Percentiles rank a stretch among this genome's conserved stretches.
phyloP scores from a whole-genome alignment of 1,284 basidiomycete species.

The Polyporus tsugae region DNA sequence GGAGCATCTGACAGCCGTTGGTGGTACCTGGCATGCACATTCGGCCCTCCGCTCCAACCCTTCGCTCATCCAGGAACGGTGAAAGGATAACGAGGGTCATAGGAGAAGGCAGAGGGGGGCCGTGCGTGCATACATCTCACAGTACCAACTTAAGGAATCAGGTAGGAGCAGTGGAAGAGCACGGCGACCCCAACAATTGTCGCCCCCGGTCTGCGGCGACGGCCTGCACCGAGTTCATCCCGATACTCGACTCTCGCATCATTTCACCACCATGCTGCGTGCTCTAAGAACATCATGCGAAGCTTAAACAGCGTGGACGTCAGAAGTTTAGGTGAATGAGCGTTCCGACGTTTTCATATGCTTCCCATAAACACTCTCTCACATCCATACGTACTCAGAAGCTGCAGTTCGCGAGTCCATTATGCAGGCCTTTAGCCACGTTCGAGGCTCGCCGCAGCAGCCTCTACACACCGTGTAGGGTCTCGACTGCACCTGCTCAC shows the following conservation, averaged over 20 bases:
- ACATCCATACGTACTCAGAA: background rate
- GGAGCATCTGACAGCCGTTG: too few relatives aligned
- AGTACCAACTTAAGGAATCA: too few relatives aligned
- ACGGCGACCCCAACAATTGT: background rate
- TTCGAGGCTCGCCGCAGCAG: background rate
- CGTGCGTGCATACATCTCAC: too few relatives aligned
- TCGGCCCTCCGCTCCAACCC: too few relatives aligned
- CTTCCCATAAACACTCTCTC: background rate
- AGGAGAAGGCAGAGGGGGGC: too few relatives aligned
- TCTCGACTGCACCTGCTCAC: background rate
- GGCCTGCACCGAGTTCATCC: background rate
- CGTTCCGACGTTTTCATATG: background rate
- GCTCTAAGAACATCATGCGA: background rate
- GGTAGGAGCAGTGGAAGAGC: too few relatives aligned
- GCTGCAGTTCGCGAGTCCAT: background rate
- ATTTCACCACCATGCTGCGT: background rate
- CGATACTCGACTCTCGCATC: background rate
- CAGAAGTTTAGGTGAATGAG: background rate
- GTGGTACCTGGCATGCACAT: too few relatives aligned
- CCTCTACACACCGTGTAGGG: background rate
- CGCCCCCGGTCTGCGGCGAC: background rate
- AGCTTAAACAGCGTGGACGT: background rate
- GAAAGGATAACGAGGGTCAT: too few relatives aligned
- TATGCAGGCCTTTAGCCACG: background rate
- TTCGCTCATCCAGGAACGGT: too few relatives aligned